phyloP scores from a whole-genome alignment of 2,329 filamentous ascomycete species.

The Xylariaceae sp. region DNA sequence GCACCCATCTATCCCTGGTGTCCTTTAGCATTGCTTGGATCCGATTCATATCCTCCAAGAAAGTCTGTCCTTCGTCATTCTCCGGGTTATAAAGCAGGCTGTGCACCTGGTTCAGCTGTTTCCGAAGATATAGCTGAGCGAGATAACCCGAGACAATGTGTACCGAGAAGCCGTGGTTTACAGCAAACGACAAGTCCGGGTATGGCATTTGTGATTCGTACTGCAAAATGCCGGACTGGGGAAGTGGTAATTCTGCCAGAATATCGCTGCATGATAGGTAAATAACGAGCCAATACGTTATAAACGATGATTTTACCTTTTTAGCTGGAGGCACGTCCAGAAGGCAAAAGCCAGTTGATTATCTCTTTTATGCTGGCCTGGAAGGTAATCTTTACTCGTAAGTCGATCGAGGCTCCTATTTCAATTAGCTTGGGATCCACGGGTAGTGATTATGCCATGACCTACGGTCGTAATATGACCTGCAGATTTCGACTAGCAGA shows the following conservation, averaged over 20 bases:
- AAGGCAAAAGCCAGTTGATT: conserved; percentile 74
- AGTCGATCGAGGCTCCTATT: conserved; percentile 46
- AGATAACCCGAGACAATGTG: conserved; percentile 52
- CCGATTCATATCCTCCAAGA: conserved; percentile 38
- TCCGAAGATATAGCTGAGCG: conserved; percentile 61
- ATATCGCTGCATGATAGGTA: conserved; percentile 63
- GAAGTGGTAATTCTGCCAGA: conserved; percentile 74
- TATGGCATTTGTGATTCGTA: conserved; percentile 64
- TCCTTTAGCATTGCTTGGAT: conserved; percentile 42
- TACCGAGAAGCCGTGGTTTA: conserved; percentile 39
- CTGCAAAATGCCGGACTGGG: conserved; percentile 55
- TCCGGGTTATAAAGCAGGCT: conserved; percentile 47
- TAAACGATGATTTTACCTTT: conserved; percentile 54
- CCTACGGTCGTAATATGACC: conserved; percentile 71
- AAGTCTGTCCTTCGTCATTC: conserved; percentile 20
- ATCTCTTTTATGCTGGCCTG: conserved; percentile 41
- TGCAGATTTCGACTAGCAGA: conserved; percentile 56
- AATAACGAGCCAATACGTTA: conserved; percentile 1
- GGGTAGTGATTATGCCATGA: conserved; percentile 18
- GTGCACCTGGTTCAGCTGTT: conserved; percentile 61
- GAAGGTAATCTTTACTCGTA: conserved; percentile 28
- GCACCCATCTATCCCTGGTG: conserved; percentile 43
- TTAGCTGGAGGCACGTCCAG: conserved; percentile 90
- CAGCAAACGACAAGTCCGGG: conserved; percentile 50
- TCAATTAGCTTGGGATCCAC: conserved; percentile 4